Conservation (phyloP, 2,329 filamentous ascomycete species). For the Colletotrichum limetticola region DNA sequence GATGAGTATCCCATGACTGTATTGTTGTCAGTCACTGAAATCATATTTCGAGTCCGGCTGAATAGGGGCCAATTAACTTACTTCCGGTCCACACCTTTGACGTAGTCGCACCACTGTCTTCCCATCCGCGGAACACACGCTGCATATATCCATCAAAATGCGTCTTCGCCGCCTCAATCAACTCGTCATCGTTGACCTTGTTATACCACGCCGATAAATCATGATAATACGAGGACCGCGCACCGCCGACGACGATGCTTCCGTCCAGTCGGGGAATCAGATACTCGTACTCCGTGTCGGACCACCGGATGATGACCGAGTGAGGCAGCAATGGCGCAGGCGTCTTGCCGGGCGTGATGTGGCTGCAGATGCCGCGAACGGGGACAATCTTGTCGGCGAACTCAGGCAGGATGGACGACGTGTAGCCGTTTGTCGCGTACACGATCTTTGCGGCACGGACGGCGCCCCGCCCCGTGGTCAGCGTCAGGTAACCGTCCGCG, state of each 20-base stretch:
- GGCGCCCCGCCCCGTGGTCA: constrained; percentile 38
- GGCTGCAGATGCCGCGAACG: constrained; percentile 45
- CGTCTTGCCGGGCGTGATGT: constrained; percentile 41
- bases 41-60: too few relatives aligned
- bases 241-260: constrained; percentile 57
- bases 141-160: constrained; percentile 61
- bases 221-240: constrained; percentile 43
- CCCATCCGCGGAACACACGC: constrained; percentile 56
- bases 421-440: constrained; percentile 44
- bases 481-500: background rate
- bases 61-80: constrained; percentile 27
- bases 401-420: constrained; percentile 38
- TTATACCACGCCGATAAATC: constrained; percentile 51
- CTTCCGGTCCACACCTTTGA: constrained; percentile 56
- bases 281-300: constrained; percentile 71
- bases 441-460: constrained; percentile 38
- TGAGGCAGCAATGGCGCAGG: constrained; percentile 52
- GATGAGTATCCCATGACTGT: constrained; percentile 54
- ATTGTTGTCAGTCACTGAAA: constrained; percentile 1
- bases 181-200: constrained; percentile 52
- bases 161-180: constrained; percentile 49
- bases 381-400: constrained; percentile 39
- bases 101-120: constrained; percentile 49
- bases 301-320: constrained; percentile 71
- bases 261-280: constrained; percentile 67